Evolutionary conservation across 306 rosid species (phyloP).

Genomic region (Castanea crenata): DNA sequence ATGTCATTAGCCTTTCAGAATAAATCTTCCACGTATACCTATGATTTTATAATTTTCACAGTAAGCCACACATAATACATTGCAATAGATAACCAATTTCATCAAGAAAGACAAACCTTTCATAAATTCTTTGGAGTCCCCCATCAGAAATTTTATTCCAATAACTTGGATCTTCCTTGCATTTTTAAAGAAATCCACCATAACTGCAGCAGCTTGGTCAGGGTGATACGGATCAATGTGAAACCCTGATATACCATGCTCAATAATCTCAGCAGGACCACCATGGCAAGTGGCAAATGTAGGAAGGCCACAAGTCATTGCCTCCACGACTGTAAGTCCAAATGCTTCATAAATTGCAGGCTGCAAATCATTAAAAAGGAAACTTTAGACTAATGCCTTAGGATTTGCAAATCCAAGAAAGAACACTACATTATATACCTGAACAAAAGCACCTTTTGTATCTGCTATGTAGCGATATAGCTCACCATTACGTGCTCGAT

Average conservation of each 20-base stretch:
- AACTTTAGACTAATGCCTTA: neutral
- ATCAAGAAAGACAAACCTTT: slow-evolving; percentile 42
- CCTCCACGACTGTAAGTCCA: slow-evolving; percentile 97
- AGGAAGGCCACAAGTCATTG: slow-evolving; percentile 93
- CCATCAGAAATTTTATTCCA: slow-evolving; percentile 76
- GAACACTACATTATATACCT: slow-evolving; percentile 47
- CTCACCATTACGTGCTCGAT: slow-evolving; percentile 93
- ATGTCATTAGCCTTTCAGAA: slow-evolving; percentile 85
- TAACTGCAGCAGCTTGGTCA: slow-evolving; percentile 47
- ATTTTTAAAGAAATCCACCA: slow-evolving; percentile 63
- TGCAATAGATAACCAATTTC: neutral
- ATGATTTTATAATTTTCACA: slow-evolving; percentile 10
- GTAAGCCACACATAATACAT: neutral
- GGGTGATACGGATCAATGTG: slow-evolving; percentile 96
- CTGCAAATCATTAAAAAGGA: slow-evolving; percentile 37
- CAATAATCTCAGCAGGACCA: slow-evolving; percentile 97
- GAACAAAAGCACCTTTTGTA: slow-evolving; percentile 79
- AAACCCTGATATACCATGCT: slow-evolving; percentile 80
- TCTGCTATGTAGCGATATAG: slow-evolving; percentile 90
- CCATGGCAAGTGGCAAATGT: slow-evolving; percentile 91
- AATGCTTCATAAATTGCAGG: slow-evolving; percentile 98
- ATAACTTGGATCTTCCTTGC: slow-evolving; percentile 64
- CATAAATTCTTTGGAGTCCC: slow-evolving; percentile 82
- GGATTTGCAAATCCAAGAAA: slow-evolving; percentile 10
- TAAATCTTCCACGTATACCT: slow-evolving; percentile 97